Evolutionary conservation across 2,329 filamentous ascomycete species (phyloP), one percentile per base, ranked within the genome.

Genomic region (Trichoderma lentiforme): DNA sequence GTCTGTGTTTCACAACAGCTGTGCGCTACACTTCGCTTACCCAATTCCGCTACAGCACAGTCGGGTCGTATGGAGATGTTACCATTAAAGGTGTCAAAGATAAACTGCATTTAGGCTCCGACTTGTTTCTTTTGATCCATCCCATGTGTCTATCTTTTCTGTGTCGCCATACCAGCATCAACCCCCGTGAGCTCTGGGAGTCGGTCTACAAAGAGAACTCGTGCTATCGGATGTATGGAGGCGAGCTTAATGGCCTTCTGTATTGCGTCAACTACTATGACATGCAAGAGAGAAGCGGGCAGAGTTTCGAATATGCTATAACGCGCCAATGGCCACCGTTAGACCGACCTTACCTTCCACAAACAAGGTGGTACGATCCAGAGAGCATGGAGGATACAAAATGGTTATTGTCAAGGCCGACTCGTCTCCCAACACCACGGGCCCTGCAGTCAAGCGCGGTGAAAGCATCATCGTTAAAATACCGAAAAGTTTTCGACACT

Each of bases 301-400:
- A 68, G 26, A 2, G 0, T 6, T 68, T 60, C 18, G 24, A 60
- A 18, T 60, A 60, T 32, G 65, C 65, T 21, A 2, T 60, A 1
- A 14, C 15, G 4, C 65, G 53, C 26, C 26, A 60, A 5, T 32
- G 18, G 64, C 30, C 53, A 1, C 65, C 65, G 3, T 18, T 18
- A 18, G 32, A 68, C 32, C 32, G 11, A 2, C 65, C 53, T 26
- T 32, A 58, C 21, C 53, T 68, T 4, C 32, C 32, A 21, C 53
- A 39, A 24, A 11, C 24, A 30, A 58, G 24, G 3, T 68, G 65
- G 65, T 58, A 28, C 3, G 65, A 68, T 68, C 65, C 65, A n/a
- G 26, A 30, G 6, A 68, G 53, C 12, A 68, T 68, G 65, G 65
- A 60, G 21, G 65, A 68, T 47, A 60, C 53, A 6, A 60, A 68